phyloP scores from a whole-genome alignment of 2,329 filamentous ascomycete genomes.

The Trichoderma sp. region DNA sequence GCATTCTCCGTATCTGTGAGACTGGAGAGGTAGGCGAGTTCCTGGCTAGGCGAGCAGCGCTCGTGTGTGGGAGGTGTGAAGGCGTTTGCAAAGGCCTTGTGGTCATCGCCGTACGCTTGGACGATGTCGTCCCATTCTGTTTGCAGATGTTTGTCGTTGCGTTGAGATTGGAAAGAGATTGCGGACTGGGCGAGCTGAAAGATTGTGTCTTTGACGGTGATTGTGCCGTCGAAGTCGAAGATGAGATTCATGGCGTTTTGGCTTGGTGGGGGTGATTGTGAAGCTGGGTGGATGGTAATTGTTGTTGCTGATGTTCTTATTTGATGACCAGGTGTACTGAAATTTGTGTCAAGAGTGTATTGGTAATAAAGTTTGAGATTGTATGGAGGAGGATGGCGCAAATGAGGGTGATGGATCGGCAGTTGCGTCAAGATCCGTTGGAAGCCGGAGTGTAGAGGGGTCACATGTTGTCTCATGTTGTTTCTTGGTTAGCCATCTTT shows the following conservation, averaged over 20 bases:
- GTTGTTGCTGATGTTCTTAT: neutral
- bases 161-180: constrained; percentile 37
- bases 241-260: constrained; percentile 45
- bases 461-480: neutral
- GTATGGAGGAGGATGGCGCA: neutral
- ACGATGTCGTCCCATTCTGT: constrained; percentile 49
- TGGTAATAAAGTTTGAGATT: neutral
- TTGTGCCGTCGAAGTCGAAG: constrained; percentile 62
- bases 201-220: constrained; percentile 57
- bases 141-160: constrained; percentile 35
- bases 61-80: constrained; percentile 37
- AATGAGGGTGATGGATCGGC: neutral
- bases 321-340: neutral
- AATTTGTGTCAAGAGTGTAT: neutral
- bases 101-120: constrained; percentile 47
- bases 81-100: constrained; percentile 37
- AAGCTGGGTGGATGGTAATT: neutral
- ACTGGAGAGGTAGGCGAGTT: constrained; percentile 47
- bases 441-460: neutral
- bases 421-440: neutral
- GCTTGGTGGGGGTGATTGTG: neutral
- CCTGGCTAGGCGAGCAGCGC: constrained; percentile 40
- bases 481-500: neutral
- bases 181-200: constrained; percentile 47
- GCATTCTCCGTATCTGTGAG: constrained; percentile 47